Base-by-base conservation (phyloP, 805 yeast genomes). In the Suhomyces tanzawaensis region DNA sequence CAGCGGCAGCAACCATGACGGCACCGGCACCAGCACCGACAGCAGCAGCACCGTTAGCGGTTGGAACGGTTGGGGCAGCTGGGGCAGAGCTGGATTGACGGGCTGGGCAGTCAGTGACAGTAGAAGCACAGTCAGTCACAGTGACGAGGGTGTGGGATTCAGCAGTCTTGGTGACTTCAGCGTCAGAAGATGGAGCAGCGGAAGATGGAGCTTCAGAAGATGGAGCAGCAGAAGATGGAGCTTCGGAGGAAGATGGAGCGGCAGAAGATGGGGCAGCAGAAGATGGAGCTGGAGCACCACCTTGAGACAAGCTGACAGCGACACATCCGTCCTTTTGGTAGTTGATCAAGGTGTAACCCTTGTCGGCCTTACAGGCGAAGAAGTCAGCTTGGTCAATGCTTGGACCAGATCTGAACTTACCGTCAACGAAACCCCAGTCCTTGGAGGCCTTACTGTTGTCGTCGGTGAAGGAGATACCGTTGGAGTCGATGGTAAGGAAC, bases 361-460 rank as follows among this genome's bases (percentile, higher is more conserved):
- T 25, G 22, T 33, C 55, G 19, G 46, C 41, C 14, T 49, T 42
- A 47, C 66, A 60, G 29, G 60, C 58, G 42, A 39, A 60, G 47
- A 56, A 62, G 27, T 38, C 37, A 19, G 49, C 39, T 19, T 42
- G 38, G 41, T 43, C 49, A 14, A 29, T 18, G 24, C 34, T 9
- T 22, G 51, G 37, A 24, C 52, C 51, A 36, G 33, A 37, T 52
- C 65, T 60, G 44, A 62, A 57, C 34, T 46, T 41, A 21, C 52
- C 52, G 41, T 52, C 58, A 26, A 36, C 45, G 25, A 52, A 33
- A 41, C 69, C 66, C 31, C 48, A 62, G 38, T 47, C 56, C 38
- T 48, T 52, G 21, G 62, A 51, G 26, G 56, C 57, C 14, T 48
- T 44, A 33, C 34, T 37, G 34, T 47, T 19, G 35, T 24, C 11